Evolutionary conservation across 257 asterid species (phyloP).

Genomic region (Apocynum venetum): DNA sequence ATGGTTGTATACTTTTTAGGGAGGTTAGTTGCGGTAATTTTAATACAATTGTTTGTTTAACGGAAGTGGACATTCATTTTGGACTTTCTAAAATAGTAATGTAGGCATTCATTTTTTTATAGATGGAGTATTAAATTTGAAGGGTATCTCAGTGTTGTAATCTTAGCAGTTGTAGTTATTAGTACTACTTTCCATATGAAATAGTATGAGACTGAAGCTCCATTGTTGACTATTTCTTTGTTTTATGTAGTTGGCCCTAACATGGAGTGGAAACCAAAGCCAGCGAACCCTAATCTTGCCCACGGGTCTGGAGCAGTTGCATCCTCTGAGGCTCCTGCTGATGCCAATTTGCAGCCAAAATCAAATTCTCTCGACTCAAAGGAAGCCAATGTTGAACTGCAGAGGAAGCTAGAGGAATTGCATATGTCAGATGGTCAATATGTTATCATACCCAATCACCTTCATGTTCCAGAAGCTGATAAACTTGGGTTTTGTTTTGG

Average conservation of each 20-base stretch:
- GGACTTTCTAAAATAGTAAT: background rate
- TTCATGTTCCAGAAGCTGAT: constrained; percentile 78
- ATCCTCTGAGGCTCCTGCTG: constrained; percentile 40
- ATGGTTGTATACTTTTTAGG: background rate
- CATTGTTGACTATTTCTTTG: constrained; percentile 22
- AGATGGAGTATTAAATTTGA: background rate
- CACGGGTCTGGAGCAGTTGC: constrained; percentile 38
- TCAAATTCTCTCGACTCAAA: constrained; percentile 35
- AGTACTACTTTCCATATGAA: background rate
- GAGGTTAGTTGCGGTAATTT: background rate
- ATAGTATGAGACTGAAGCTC: background rate
- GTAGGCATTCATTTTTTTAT: background rate
- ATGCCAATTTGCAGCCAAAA: constrained; percentile 33
- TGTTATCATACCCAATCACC: constrained; percentile 80
- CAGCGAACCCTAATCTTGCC: constrained; percentile 42
- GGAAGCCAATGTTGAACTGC: constrained; percentile 54
- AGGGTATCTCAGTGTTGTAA: too few species aligned
- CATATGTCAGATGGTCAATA: constrained; percentile 61
- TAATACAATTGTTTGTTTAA: background rate
- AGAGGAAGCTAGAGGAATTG: constrained; percentile 54
- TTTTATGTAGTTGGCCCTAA: constrained; percentile 50
- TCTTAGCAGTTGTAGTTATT: background rate
- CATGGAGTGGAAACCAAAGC: constrained; percentile 92
- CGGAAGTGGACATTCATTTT: background rate
- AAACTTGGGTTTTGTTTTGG: constrained; percentile 93